These are phyloP conservation scores for Calonectria pseudoreteaudii DNA, from an alignment of 2,329 filamentous ascomycete genomes.

Conservation along the genomic window DNA sequence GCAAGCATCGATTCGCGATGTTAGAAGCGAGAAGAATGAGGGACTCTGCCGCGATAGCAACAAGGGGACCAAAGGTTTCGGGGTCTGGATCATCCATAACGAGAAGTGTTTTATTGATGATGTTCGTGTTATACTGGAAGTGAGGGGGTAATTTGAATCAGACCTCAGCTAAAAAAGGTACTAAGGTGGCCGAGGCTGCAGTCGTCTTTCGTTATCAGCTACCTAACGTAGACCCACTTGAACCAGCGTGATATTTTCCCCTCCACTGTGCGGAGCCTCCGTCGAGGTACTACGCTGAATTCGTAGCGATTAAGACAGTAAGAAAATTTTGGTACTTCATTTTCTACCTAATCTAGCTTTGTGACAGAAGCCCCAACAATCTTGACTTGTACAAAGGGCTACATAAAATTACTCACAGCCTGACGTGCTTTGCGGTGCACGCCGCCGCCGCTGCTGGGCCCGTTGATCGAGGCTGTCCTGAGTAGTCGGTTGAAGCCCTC, in stretches of 20 bases:
- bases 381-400: neutral
- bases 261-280: too few relatives aligned
- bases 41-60: neutral
- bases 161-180: neutral
- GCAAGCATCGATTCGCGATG: neutral
- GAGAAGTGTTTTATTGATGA: neutral
- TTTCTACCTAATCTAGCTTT: neutral
- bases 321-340: neutral
- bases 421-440: too few relatives aligned
- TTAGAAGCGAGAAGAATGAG: neutral
- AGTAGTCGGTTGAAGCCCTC: neutral
- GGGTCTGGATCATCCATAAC: neutral
- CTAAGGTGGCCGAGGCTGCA: too few relatives aligned
- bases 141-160: neutral
- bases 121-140: neutral
- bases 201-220: too few relatives aligned
- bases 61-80: slow-evolving; percentile 1
- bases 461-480: neutral
- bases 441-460: too few relatives aligned
- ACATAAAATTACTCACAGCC: neutral
- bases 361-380: neutral
- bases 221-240: too few relatives aligned
- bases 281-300: too few relatives aligned
- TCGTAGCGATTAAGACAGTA: neutral
- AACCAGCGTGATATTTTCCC: too few relatives aligned